phyloP scores from a whole-genome alignment of 306 rosid species.

The Clitoria ternatea region DNA sequence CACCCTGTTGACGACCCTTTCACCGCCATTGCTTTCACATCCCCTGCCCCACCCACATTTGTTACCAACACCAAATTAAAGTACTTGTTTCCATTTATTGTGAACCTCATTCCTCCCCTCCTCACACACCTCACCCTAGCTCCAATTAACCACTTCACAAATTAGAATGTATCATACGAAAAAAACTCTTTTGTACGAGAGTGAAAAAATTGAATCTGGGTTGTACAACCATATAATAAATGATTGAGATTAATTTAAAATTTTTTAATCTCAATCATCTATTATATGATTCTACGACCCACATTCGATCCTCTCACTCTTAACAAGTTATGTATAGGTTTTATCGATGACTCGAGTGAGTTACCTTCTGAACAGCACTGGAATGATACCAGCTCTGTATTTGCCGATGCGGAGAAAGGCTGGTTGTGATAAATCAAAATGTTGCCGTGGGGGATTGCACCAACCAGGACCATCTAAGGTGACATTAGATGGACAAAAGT shows the following conservation, averaged over 20 bases:
- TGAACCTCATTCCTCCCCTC: constrained; percentile 64
- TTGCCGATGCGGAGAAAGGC: constrained; percentile 58
- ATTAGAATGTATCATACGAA: no score
- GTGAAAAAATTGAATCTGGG: no score
- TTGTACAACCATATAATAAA: no score
- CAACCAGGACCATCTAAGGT: constrained; percentile 55
- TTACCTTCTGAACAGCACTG: constrained; percentile 61
- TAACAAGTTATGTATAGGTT: no score
- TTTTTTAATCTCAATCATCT: no score
- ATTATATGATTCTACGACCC: no score
- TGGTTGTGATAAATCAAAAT: constrained; percentile 64
- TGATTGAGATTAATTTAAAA: no score
- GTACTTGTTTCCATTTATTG: constrained; percentile 57
- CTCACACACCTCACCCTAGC: constrained; percentile 51
- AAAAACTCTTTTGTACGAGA: no score
- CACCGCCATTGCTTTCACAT: constrained; percentile 52
- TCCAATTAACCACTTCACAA: neutral
- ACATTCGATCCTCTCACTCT: no score
- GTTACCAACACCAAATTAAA: constrained; percentile 58
- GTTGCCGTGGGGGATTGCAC: constrained; percentile 75
- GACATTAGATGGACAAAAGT: constrained; percentile 64
- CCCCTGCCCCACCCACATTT: constrained; percentile 67
- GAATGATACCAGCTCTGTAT: constrained; percentile 61
- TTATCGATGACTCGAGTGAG: no score
- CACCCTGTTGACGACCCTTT: constrained; percentile 56